Percentiles rank a stretch among this genome's conserved stretches.
Conservation (phyloP, 1,139 yeast genomes). For the Torulaspora globosa region DNA sequence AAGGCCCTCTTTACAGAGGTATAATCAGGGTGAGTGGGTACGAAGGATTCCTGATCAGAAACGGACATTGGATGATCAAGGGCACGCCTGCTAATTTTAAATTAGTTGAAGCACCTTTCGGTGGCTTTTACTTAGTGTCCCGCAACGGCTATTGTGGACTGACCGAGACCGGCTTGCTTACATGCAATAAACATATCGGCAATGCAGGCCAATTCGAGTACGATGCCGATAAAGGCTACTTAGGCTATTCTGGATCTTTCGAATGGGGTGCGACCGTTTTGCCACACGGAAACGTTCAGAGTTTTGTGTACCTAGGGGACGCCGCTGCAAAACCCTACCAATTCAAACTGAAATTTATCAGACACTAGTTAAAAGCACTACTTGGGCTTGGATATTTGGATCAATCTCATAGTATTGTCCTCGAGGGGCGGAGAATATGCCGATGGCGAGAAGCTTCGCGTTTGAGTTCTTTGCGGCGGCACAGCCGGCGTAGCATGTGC, state of each 20-base stretch:
- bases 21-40: constrained; percentile 52
- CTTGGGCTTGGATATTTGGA: constrained; percentile 19
- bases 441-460: constrained; percentile 1
- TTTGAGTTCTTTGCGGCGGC: constrained; percentile 1
- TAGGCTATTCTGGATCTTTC: constrained; percentile 61
- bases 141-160: constrained; percentile 74
- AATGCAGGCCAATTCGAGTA: constrained; percentile 53
- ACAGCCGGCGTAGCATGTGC: constrained; percentile 6
- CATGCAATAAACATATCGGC: constrained; percentile 39
- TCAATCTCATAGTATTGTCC: constrained; percentile 28
- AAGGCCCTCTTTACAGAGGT: constrained; percentile 39
- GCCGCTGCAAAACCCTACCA: constrained; percentile 42
- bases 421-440: constrained; percentile 18
- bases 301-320: constrained; percentile 49
- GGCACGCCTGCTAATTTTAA: constrained; percentile 85
- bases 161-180: constrained; percentile 36
- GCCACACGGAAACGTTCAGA: constrained; percentile 52
- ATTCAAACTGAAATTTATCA: constrained; percentile 43
- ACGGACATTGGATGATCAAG: constrained; percentile 75
- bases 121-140: constrained; percentile 64
- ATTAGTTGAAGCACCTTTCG: constrained; percentile 54
- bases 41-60: constrained; percentile 73
- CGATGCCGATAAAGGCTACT: constrained; percentile 41
- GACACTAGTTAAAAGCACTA: constrained; percentile 20
- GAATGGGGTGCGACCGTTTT: constrained; percentile 59